Evolutionary conservation across 345 rosid genomes (phyloP).

Genomic region (Dipteronia dyeriana): DNA sequence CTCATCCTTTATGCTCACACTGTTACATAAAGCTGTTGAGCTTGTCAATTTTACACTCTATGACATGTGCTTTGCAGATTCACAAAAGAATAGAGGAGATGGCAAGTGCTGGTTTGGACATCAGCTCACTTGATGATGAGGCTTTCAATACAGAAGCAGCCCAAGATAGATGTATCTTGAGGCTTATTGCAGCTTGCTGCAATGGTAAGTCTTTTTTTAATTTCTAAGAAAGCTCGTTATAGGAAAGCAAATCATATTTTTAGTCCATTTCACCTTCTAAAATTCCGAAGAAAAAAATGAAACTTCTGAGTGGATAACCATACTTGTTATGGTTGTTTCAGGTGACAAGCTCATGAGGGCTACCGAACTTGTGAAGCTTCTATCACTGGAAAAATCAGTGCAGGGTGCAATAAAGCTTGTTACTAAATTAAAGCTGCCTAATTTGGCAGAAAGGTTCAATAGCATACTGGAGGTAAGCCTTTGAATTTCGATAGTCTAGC

Average conservation of each 20-base stretch:
- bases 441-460: constrained; percentile 84
- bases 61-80: constrained; percentile 49
- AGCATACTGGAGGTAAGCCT: constrained; percentile 68
- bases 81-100: constrained; percentile 60
- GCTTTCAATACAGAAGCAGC: constrained; percentile 76
- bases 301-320: not conserved
- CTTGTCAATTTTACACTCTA: not conserved
- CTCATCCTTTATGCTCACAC: not conserved
- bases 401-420: constrained; percentile 91
- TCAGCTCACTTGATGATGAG: constrained; percentile 68
- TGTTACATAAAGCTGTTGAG: not conserved
- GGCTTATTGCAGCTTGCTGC: constrained; percentile 93
- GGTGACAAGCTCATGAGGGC: constrained; percentile 90
- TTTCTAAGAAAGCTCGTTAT: not conserved
- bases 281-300: not conserved
- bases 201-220: constrained; percentile 56
- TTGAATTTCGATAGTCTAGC: not conserved
- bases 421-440: constrained; percentile 87
- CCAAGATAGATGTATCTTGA: constrained; percentile 88
- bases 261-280: not conserved
- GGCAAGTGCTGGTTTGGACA: constrained; percentile 52
- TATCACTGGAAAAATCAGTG: constrained; percentile 75
- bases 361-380: constrained; percentile 71
- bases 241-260: not conserved
- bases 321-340: constrained; percentile 27